These are phyloP conservation scores for Solanum paucissectum DNA, from an alignment of 257 asterid species.

Conservation along the genomic window DNA sequence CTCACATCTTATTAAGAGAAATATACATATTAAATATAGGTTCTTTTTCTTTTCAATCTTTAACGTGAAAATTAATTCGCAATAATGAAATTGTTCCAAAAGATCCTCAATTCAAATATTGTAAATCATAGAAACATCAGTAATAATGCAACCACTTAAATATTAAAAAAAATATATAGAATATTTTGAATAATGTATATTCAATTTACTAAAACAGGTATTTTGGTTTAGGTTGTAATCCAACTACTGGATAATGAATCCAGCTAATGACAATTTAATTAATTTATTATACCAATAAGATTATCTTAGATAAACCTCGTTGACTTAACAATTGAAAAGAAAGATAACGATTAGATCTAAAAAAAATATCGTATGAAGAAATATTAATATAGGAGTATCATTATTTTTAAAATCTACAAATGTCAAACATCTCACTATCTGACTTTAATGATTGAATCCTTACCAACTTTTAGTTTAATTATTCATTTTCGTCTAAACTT, in stretches of 20 bases:
- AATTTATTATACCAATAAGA: neutral
- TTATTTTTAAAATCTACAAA: neutral
- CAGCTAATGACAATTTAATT: neutral
- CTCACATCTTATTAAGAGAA: neutral
- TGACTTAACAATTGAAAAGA: neutral
- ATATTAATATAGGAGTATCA: neutral
- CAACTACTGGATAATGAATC: neutral
- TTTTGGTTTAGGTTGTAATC: neutral
- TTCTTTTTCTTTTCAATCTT: no score
- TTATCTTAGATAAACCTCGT: neutral
- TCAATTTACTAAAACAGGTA: neutral
- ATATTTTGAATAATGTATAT: neutral
- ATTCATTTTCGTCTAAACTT: neutral
- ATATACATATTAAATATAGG: neutral
- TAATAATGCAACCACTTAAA: neutral
- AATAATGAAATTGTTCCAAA: no score
- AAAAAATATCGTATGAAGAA: neutral
- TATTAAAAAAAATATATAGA: no score
- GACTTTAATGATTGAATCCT: neutral
- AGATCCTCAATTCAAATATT: no score
- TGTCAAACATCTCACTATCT: neutral
- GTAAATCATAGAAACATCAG: no score
- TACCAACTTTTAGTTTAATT: neutral
- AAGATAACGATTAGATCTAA: neutral
- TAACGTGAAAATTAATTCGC: no score